Evolutionary conservation across 2,329 filamentous ascomycete species (phyloP).

Genomic region (Botrytis fragariae): DNA sequence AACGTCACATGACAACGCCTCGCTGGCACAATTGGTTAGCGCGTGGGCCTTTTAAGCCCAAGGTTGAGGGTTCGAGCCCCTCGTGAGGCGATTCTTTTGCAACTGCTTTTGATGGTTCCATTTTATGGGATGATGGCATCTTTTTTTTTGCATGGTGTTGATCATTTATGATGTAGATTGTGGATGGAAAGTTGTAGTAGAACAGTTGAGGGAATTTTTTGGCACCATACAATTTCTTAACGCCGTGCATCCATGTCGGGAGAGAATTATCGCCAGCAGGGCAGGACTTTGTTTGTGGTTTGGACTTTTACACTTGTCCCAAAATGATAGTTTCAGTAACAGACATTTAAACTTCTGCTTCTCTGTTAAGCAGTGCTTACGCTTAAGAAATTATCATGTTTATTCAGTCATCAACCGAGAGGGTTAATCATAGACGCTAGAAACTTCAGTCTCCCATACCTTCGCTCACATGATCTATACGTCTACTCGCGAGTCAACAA

Average conservation of each 20-base stretch:
- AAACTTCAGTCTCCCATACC: neutral
- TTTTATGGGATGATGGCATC: accelerated
- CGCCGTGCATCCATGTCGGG: neutral
- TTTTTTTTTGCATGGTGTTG: neutral
- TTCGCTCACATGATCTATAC: neutral
- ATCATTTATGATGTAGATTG: neutral
- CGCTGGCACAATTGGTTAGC: slow-evolving; percentile 17
- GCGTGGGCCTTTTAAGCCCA: slow-evolving; percentile 16
- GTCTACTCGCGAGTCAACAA: neutral
- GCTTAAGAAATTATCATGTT: neutral
- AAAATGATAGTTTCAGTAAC: neutral
- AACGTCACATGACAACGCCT: slow-evolving; percentile 1
- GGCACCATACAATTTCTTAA: neutral
- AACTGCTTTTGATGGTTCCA: accelerated
- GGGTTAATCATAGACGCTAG: too few relatives aligned
- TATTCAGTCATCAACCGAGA: neutral
- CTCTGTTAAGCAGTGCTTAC: neutral
- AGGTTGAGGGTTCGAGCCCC: slow-evolving; percentile 16
- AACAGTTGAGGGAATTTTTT: neutral
- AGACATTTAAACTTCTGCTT: neutral
- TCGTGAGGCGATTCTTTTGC: neutral
- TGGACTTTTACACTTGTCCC: neutral
- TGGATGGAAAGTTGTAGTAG: neutral
- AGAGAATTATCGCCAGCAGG: neutral
- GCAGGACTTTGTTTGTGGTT: neutral